Evolutionary conservation across 1,284 basidiomycete species (phyloP), one percentile per base, ranked within the genome.

Genomic region (Rhodofomes roseus): DNA sequence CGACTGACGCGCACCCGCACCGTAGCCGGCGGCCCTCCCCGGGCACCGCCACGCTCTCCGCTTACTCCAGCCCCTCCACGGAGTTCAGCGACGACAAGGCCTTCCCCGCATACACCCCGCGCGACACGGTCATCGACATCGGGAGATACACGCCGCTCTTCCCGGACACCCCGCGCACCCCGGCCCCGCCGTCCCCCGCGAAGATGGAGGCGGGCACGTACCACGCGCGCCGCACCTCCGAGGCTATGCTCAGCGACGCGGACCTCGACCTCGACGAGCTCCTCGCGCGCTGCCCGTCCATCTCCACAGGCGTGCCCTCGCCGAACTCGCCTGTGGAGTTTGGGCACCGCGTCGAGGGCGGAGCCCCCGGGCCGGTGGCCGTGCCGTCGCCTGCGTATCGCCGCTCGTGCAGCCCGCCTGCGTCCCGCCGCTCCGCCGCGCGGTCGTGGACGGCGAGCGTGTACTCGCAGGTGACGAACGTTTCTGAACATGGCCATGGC

Each of bases 261-360:
- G 50, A 52, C 8, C 50, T 52, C 50, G 50, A 52, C 8, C 50
- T 52, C 50, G 50, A 52, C 50, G 50, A 22, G 31, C 36, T 52
- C 50, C 31, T 52, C 18, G 50, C 50, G 31, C 29, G 50, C 18
- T 52, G 50, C 50, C 50, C 50, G 31, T 52, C 36, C 31, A 37
- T 52, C 50, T 36, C 31, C 29, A n/a, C 50, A 3, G 20, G 50
- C 50, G 50, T 37, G 31, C 50, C 50, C n/a, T 52, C 50, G 1
- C 50, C 50, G 50, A 36, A 20, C 31, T 52, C 50, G 27, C 50
- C 50, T 14, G 11, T 36, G 4, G 50, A 37, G 50, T 36, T 52
- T 12, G 48, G 27, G 5, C 25, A 50, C 11, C 27, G 48, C 48
- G 4, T 50, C 48, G 48, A 50, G 16, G 12, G 20, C n/a, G n/a